phyloP scores from a whole-genome alignment of 2,329 filamentous ascomycete genomes.

The Pyrenophora seminiperda region DNA sequence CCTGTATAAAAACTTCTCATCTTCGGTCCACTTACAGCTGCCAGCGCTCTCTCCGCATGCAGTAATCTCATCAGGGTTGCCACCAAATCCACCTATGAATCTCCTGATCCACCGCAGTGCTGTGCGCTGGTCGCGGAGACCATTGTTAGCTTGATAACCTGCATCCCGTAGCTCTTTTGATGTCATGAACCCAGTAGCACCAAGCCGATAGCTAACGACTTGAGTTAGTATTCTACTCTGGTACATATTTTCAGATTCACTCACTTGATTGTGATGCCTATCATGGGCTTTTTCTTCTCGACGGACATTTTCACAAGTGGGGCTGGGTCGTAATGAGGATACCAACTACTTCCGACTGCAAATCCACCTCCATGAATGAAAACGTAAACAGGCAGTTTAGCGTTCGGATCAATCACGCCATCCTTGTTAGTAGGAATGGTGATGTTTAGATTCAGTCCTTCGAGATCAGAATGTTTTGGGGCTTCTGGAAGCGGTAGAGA shows the following conservation, averaged over 20 bases:
- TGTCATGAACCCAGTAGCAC: slow-evolving; percentile 48
- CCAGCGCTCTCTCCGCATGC: slow-evolving; percentile 57
- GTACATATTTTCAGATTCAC: slow-evolving; percentile 41
- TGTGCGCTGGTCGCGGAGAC: slow-evolving; percentile 42
- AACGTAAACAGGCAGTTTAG: slow-evolving; percentile 57
- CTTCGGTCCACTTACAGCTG: slow-evolving; percentile 42
- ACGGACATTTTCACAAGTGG: slow-evolving; percentile 54
- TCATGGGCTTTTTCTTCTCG: slow-evolving; percentile 53
- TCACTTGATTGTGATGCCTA: slow-evolving; percentile 54
- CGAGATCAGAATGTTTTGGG: slow-evolving; percentile 52
- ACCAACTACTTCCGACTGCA: slow-evolving; percentile 56
- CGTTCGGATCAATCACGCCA: slow-evolving; percentile 25
- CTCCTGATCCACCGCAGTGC: slow-evolving; percentile 48
- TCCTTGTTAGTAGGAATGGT: slow-evolving; percentile 48
- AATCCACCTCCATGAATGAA: slow-evolving; percentile 62
- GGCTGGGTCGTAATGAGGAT: slow-evolving; percentile 58
- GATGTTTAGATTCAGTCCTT: slow-evolving; percentile 61
- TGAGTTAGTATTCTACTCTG: slow-evolving; percentile 11
- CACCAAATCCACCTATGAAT: slow-evolving; percentile 48
- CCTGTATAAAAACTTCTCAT: not conserved
- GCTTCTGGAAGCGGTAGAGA: slow-evolving; percentile 48
- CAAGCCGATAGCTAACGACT: slow-evolving; percentile 37
- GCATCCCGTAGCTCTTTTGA: slow-evolving; percentile 55
- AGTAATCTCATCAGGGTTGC: slow-evolving; percentile 47
- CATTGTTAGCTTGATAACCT: slow-evolving; percentile 47